phyloP scores from a whole-genome alignment of 2,329 filamentous ascomycete species.

The Epichloe glyceriae region DNA sequence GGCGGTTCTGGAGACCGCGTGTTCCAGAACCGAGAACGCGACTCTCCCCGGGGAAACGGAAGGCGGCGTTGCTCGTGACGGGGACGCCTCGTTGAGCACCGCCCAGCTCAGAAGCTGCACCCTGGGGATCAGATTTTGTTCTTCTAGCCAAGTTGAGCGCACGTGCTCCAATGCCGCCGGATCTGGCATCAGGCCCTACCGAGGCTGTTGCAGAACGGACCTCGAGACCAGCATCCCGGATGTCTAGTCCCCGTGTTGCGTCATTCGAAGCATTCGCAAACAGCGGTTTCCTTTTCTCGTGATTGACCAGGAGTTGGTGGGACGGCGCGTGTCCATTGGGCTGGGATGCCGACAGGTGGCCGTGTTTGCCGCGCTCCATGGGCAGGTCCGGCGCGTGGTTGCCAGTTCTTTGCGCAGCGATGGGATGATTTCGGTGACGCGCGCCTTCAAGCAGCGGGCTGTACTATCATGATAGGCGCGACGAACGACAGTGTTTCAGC shows the following conservation, averaged over 20 bases:
- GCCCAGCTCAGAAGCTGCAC: conserved; percentile 7
- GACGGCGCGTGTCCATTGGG: not conserved
- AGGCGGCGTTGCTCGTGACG: conserved; percentile 9
- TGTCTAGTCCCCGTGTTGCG: conserved; percentile 11
- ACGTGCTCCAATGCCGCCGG: not conserved
- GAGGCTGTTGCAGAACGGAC: not conserved
- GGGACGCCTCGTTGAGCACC: not conserved
- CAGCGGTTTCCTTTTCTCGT: conserved; percentile 27
- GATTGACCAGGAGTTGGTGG: conserved; percentile 23
- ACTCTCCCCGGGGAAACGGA: conserved; percentile 17
- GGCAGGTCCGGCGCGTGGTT: not conserved
- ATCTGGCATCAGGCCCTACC: conserved; percentile 3
- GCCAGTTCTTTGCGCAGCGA: not conserved
- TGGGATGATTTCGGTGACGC: conserved; percentile 1
- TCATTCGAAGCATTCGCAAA: conserved; percentile 18
- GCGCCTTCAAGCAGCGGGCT: conserved; percentile 4
- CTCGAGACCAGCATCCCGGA: conserved; percentile 3
- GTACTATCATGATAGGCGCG: conserved; percentile 4
- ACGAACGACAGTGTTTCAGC: not conserved
- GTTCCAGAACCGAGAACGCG: conserved; percentile 22
- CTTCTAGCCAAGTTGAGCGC: conserved; percentile 8
- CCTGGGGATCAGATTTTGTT: conserved; percentile 14
- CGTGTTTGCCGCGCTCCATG: conserved; percentile 5
- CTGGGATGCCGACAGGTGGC: not conserved
- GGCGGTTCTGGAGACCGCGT: conserved; percentile 15